Conservation (phyloP, 192 early-diverging fungal species). For the Helicostylum pulchrum region DNA sequence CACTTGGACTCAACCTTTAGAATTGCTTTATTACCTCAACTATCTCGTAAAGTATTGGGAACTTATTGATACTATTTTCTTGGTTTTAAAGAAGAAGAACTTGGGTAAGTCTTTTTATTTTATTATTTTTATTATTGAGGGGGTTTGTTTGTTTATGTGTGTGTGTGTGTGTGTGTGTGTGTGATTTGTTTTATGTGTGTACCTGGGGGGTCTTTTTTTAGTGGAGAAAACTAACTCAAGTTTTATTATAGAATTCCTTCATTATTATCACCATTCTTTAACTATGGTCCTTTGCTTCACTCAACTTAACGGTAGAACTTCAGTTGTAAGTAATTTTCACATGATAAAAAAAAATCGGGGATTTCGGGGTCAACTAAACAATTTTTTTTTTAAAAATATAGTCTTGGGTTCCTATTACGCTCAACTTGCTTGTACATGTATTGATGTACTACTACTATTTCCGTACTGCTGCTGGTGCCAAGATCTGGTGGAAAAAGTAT, state of each 20-base stretch:
- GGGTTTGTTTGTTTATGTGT: too few relatives aligned
- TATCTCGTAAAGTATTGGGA: conserved; percentile 93
- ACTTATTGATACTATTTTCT: conserved; percentile 84
- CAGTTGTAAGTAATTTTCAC: conserved; percentile 62
- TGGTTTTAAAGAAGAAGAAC: conserved; percentile 80
- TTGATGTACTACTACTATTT: conserved; percentile 92
- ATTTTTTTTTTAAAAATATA: not conserved
- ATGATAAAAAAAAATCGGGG: not conserved
- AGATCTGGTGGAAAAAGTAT: conserved; percentile 93
- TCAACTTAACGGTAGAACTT: conserved; percentile 70
- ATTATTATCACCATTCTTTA: conserved; percentile 90
- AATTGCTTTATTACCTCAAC: conserved; percentile 87
- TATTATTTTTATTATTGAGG: not conserved
- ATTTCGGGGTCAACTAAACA: conserved; percentile 1
- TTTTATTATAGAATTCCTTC: conserved; percentile 70
- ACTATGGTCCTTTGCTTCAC: conserved; percentile 85
- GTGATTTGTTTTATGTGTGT: not conserved
- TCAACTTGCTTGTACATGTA: conserved; percentile 88
- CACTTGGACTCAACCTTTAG: conserved; percentile 76
- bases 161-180: too few relatives aligned
- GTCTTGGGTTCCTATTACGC: conserved; percentile 74
- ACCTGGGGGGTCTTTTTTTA: too few relatives aligned
- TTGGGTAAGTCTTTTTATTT: conserved; percentile 47
- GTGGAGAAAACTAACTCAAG: not conserved
- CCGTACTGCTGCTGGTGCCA: conserved; percentile 69